Conservation (phyloP, 352 stramenopile species). For the Elongisporangium undulatum region DNA sequence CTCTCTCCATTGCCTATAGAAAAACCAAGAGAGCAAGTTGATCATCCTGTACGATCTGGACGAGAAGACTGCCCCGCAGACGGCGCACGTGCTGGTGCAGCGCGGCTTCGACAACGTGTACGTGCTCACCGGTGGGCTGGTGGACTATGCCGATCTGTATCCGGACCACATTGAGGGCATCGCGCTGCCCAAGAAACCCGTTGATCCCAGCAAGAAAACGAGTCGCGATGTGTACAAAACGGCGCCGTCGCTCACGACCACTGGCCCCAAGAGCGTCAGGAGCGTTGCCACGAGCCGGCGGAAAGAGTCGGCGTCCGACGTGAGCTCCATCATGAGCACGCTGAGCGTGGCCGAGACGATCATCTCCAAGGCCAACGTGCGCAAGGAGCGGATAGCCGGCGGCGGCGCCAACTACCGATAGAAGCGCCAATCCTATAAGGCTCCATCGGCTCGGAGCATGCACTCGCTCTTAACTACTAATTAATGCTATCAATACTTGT, state of each 20-base stretch:
- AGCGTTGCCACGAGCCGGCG: slow-evolving; percentile 31
- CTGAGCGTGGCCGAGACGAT: slow-evolving; percentile 65
- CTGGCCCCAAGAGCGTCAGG: slow-evolving; percentile 43
- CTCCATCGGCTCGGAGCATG: neutral
- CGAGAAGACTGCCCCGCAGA: slow-evolving; percentile 55
- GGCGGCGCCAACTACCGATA: slow-evolving; percentile 50
- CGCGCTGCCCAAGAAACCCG: slow-evolving; percentile 43
- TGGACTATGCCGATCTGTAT: slow-evolving; percentile 59
- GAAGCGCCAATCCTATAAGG: neutral
- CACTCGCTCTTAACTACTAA: neutral
- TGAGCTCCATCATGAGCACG: slow-evolving; percentile 56
- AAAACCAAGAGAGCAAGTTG: slow-evolving; percentile 73
- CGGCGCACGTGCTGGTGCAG: slow-evolving; percentile 67
- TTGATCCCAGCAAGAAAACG: slow-evolving; percentile 49
- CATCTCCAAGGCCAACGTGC: slow-evolving; percentile 65
- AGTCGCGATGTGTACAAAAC: slow-evolving; percentile 55
- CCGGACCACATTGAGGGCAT: slow-evolving; percentile 66
- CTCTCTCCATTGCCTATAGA: slow-evolving; percentile 18
- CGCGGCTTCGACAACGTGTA: slow-evolving; percentile 85
- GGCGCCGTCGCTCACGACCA: slow-evolving; percentile 30
- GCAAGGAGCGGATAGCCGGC: slow-evolving; percentile 46
- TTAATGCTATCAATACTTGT: no score
- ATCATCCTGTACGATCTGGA: slow-evolving; percentile 80
- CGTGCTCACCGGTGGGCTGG: slow-evolving; percentile 60
- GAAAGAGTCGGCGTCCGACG: slow-evolving; percentile 50